phyloP scores from a whole-genome alignment of 495 filamentous ascomycete species.

The Trichoderma parareesei region DNA sequence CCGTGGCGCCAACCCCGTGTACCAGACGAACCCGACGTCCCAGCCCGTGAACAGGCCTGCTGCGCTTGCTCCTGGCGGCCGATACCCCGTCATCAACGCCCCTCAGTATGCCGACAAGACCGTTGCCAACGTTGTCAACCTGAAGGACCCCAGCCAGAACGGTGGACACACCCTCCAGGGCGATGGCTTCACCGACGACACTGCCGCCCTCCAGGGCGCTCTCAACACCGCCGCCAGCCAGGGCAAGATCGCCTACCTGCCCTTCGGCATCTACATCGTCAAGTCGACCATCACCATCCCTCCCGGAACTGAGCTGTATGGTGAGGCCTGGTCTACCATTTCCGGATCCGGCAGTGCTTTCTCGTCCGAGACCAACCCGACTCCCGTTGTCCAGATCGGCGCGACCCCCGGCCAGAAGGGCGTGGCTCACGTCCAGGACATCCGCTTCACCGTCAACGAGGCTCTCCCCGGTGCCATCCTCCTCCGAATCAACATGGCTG shows the following conservation, averaged over 20 bases:
- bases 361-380: slow-evolving; percentile 39
- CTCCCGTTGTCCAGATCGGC: slow-evolving; percentile 52
- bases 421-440: slow-evolving; percentile 49
- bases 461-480: slow-evolving; percentile 40
- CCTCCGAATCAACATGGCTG: slow-evolving; percentile 52
- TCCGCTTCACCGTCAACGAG: slow-evolving; percentile 41
- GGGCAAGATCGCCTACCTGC: slow-evolving; percentile 38
- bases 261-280: slow-evolving; percentile 42
- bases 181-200: slow-evolving; percentile 31
- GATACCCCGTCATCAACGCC: slow-evolving; percentile 25
- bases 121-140: slow-evolving; percentile 33
- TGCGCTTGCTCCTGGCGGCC: slow-evolving; percentile 25
- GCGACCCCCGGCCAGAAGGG: slow-evolving; percentile 46
- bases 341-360: slow-evolving; percentile 43
- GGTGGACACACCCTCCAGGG: slow-evolving; percentile 21
- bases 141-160: slow-evolving; percentile 36
- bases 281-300: slow-evolving; percentile 43
- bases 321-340: slow-evolving; percentile 42
- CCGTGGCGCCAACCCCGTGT: slow-evolving; percentile 50
- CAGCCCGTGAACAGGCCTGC: slow-evolving; percentile 19
- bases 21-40: slow-evolving; percentile 39
- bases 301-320: slow-evolving; percentile 34
- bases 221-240: slow-evolving; percentile 26
- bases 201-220: slow-evolving; percentile 30
- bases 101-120: slow-evolving; percentile 30